These are phyloP conservation scores for Aurantiochytrium sp. DNA, from an alignment of 108 stramenopile species.

Conservation along the genomic window DNA sequence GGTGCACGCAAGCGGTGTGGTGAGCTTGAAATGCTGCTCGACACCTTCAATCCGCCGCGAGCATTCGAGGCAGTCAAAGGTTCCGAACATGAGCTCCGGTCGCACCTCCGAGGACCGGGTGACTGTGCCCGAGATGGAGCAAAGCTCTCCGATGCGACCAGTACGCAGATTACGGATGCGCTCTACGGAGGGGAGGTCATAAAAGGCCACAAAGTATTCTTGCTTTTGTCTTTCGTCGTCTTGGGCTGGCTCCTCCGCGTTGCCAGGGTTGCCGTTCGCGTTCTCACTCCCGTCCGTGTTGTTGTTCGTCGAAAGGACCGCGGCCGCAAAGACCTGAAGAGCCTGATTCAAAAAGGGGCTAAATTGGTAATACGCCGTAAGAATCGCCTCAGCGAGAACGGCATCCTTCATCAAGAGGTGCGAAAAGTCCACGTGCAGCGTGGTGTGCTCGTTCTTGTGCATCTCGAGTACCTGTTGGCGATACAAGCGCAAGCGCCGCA, in stretches of 20 bases:
- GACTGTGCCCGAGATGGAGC: constrained; percentile 74
- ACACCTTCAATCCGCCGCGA: constrained; percentile 63
- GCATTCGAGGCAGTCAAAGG: constrained; percentile 87
- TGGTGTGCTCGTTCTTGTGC: not conserved
- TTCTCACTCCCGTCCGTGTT: not conserved
- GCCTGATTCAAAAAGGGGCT: not conserved
- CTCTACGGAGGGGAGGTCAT: constrained; percentile 22
- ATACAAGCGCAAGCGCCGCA: not conserved
- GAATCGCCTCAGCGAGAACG: not conserved
- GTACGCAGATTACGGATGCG: constrained; percentile 67
- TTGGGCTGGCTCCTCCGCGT: not conserved
- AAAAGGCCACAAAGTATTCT: not conserved
- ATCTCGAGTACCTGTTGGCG: not conserved
- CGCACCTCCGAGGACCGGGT: constrained; percentile 91
- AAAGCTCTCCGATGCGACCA: constrained; percentile 64
- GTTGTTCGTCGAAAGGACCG: not conserved
- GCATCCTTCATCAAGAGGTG: not conserved
- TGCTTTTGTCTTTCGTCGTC: not conserved
- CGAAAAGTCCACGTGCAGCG: not conserved
- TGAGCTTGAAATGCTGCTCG: constrained; percentile 90
- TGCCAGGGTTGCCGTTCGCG: not conserved
- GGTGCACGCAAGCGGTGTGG: constrained; percentile 83
- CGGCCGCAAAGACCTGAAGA: not conserved
- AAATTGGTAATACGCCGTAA: not conserved
- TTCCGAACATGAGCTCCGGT: constrained; percentile 87